A percentile compares a stretch with the other conserved stretches of the same genome.
These are phyloP conservation scores for Dentipellis sp. DNA, from an alignment of 768 basidiomycete species.

Conservation along the genomic window DNA sequence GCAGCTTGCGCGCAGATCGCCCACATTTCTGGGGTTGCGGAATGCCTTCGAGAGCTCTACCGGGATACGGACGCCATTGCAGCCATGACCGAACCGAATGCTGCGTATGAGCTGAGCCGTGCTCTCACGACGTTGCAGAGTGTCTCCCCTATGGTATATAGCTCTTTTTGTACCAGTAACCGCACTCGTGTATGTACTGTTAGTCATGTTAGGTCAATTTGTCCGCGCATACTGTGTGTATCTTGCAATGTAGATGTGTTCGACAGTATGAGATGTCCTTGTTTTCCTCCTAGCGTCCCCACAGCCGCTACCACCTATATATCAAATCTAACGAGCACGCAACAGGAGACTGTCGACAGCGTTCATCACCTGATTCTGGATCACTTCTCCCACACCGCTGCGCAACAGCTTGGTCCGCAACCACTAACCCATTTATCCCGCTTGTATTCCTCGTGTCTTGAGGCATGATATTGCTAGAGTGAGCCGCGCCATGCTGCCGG, in stretches of 20 bases:
- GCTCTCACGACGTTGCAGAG: constrained; percentile 6
- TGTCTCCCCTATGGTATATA: neutral
- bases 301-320: no score
- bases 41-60: constrained; percentile 4
- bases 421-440: no score
- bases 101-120: constrained; percentile 5
- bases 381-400: no score
- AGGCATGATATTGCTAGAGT: no score
- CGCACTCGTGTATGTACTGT: neutral
- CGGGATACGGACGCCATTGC: constrained; percentile 3
- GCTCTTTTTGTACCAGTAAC: neutral
- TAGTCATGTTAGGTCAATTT: neutral
- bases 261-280: no score
- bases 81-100: constrained; percentile 8
- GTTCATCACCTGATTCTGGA: no score
- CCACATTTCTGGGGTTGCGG: constrained; percentile 7
- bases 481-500: no score
- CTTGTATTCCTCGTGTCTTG: no score
- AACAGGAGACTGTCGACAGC: no score
- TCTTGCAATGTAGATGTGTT: neutral
- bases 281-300: no score
- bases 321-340: no score
- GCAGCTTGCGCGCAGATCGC: constrained; percentile 9
- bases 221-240: neutral
- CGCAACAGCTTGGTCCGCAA: no score